These are phyloP conservation scores for Phytophthora meadii DNA, from an alignment of 352 stramenopile genomes.

Conservation along the genomic window DNA sequence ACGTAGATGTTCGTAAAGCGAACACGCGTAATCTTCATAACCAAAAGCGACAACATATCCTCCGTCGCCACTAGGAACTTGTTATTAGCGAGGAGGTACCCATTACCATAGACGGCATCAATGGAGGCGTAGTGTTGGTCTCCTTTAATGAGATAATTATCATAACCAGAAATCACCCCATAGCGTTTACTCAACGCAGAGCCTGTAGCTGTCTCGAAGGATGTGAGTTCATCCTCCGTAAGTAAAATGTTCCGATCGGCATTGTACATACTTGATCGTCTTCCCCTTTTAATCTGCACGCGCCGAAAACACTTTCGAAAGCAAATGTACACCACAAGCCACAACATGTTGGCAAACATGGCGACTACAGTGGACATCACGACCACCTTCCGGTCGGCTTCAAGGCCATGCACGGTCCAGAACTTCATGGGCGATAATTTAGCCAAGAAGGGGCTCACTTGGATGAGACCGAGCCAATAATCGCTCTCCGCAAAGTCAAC, in stretches of 20 bases:
- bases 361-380: slow-evolving; percentile 18
- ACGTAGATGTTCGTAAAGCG: slow-evolving; percentile 46
- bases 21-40: slow-evolving; percentile 44
- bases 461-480: slow-evolving; percentile 18
- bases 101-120: slow-evolving; percentile 57
- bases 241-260: slow-evolving; percentile 5
- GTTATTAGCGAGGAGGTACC: slow-evolving; percentile 47
- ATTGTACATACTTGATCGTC: slow-evolving; percentile 21
- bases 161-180: slow-evolving; percentile 41
- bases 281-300: neutral
- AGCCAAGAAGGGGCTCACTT: slow-evolving; percentile 18
- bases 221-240: slow-evolving; percentile 11
- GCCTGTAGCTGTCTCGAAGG: slow-evolving; percentile 30
- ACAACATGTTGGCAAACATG: slow-evolving; percentile 25
- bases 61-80: slow-evolving; percentile 46
- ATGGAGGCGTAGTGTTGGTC: slow-evolving; percentile 46
- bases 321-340: slow-evolving; percentile 33
- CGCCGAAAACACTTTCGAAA: slow-evolving; percentile 27
- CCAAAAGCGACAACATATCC: slow-evolving; percentile 36
- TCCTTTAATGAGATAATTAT: slow-evolving; percentile 36
- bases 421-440: slow-evolving; percentile 25
- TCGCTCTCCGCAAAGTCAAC: slow-evolving; percentile 19
- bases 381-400: slow-evolving; percentile 12
- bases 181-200: slow-evolving; percentile 26
- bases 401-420: slow-evolving; percentile 19